These are phyloP conservation scores for Chionographis japonica DNA, from an alignment of 106 monocot species.

Conservation along the genomic window DNA sequence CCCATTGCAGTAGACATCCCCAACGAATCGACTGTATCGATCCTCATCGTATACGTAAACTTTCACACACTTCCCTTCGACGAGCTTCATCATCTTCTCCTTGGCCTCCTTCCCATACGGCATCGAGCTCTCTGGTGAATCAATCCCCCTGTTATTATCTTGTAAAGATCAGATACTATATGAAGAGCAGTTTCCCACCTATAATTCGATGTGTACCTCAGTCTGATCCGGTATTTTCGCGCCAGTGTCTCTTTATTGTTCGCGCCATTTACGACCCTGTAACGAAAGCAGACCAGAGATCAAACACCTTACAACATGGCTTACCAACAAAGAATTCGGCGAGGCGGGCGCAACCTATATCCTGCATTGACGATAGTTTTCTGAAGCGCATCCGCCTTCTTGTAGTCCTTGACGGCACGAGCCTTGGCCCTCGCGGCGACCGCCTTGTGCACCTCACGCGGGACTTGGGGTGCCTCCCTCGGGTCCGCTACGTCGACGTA, in stretches of 20 bases:
- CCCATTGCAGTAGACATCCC: constrained; percentile 75
- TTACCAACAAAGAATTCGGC: not conserved
- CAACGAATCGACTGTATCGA: constrained; percentile 65
- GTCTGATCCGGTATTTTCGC: constrained; percentile 77
- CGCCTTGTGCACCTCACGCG: constrained; percentile 47
- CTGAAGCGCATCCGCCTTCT: constrained; percentile 59
- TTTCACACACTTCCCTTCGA: constrained; percentile 64
- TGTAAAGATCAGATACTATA: not conserved
- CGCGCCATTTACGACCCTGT: constrained; percentile 44
- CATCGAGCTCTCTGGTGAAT: constrained; percentile 86
- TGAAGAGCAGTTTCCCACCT: not conserved
- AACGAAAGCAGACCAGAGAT: not conserved
- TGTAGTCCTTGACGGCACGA: constrained; percentile 49
- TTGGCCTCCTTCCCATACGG: constrained; percentile 89
- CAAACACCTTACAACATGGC: not conserved
- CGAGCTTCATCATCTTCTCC: constrained; percentile 57
- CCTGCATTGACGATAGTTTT: constrained; percentile 67
- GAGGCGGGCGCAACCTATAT: constrained; percentile 42
- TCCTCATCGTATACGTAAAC: constrained; percentile 58
- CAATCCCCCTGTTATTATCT: constrained; percentile 66
- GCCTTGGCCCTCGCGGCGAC: constrained; percentile 53
- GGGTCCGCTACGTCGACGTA: constrained; percentile 58
- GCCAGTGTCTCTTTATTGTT: constrained; percentile 59
- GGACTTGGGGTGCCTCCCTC: constrained; percentile 49
- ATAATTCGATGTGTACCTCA: constrained; percentile 37